Evolutionary conservation across 148 eudicot genomes (phyloP).

Genomic region (Nepenthes gracilis): DNA sequence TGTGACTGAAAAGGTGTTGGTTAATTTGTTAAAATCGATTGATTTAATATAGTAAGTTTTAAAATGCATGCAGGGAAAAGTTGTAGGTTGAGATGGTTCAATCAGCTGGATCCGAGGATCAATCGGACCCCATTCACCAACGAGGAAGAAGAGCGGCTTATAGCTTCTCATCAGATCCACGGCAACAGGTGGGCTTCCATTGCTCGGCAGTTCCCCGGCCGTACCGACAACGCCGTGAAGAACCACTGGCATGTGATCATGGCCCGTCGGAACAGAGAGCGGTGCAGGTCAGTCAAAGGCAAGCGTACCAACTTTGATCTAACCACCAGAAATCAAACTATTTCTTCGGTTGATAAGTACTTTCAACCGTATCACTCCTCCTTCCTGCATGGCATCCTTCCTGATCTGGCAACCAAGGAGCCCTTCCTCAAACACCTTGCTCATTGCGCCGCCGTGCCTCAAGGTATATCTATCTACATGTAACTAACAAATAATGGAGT

Average conservation of each 20-base stretch:
- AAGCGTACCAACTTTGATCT: background rate
- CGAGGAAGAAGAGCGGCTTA: constrained; percentile 51
- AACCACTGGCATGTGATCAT: constrained; percentile 69
- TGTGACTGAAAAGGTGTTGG: no score
- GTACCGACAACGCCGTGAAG: constrained; percentile 63
- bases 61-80: constrained; percentile 37
- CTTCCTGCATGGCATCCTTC: no score
- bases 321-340: background rate
- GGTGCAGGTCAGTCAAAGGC: constrained; percentile 15
- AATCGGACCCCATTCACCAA: constrained; percentile 54
- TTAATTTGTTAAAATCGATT: no score
- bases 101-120: constrained; percentile 58
- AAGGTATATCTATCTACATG: no score
- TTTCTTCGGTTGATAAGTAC: background rate
- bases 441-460: no score
- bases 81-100: constrained; percentile 66
- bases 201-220: constrained; percentile 48
- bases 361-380: background rate
- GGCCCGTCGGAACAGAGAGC: constrained; percentile 46
- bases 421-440: no score
- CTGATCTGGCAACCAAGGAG: no score
- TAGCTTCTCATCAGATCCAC: constrained; percentile 41
- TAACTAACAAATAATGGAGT: no score
- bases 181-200: constrained; percentile 63
- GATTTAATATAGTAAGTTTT: background rate